Evolutionary conservation across 2,329 filamentous ascomycete species (phyloP), one percentile per base, ranked within the genome.

Genomic region (Scolecobasidium constrictum): DNA sequence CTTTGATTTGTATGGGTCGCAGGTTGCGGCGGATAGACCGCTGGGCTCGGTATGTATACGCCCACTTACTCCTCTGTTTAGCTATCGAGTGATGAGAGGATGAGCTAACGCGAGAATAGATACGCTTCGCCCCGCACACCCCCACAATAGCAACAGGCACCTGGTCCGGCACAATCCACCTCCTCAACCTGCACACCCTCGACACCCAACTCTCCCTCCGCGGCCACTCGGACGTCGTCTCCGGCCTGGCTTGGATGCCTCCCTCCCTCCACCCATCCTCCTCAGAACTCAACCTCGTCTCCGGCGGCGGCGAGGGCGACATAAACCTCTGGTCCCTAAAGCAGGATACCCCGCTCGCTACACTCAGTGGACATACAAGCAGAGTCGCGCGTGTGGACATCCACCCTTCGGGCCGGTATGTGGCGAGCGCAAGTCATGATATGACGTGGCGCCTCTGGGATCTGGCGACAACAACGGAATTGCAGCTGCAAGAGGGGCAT

Each of bases 371-470:
- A 1, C 92, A 98, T 56, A 80, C 76, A 4, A 84, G 83, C 42
- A 81, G 92, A 47, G 87, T 98, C 6, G 94, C 87, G 53, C 78
- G 90, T 44, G 82, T 94, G 11, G 92, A 94, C 46, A 94, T 96
- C 56, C 92, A 98, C 52, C 92, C 92, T 0, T 94, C 86, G 0
- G 90, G 90, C 3, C 75, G 75, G 48, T 96, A 90, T 55, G 69
- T 96, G 4, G 92, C 90, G 4, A 94, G 88, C 1, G 92, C 92
- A 5, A 94, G 87, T 0, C 92, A 92, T 54, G 92, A 98, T 58
- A 94, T 87, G 2, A 94, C 92, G 1, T 98, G 92, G 92, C 78
- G 90, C 35, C 69, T 98, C 23, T 98, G 92, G 90, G 90, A 96
- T 58, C 78, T 96, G 1, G 80, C 86, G 51, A 92, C 83, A 0